Conservation (phyloP, 2,329 filamentous ascomycete genomes). For the Colletotrichum truncatum region DNA sequence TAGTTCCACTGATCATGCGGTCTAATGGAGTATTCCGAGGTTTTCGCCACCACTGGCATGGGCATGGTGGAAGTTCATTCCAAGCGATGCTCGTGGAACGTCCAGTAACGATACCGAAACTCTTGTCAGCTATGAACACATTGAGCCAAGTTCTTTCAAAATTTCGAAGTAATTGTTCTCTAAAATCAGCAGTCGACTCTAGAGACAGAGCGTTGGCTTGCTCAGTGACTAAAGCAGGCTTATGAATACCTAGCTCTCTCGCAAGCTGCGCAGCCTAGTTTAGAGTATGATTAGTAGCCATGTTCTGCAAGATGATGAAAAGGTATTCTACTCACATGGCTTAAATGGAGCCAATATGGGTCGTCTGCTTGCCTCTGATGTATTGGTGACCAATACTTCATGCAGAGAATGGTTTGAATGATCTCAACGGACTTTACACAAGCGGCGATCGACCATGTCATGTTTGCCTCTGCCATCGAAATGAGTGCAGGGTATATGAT, state of each 20-base stretch:
- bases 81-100: constrained; percentile 23
- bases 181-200: constrained; percentile 15
- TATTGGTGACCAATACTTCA: constrained; percentile 37
- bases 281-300: too few relatives aligned
- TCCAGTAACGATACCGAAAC: constrained; percentile 29
- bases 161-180: constrained; percentile 18
- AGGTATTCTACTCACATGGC: constrained; percentile 28
- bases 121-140: constrained; percentile 29
- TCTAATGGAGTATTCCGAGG: constrained; percentile 32
- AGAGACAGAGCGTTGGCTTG: constrained; percentile 29
- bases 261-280: constrained; percentile 34
- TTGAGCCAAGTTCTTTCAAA: constrained; percentile 29
- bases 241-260: constrained; percentile 35
- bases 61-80: constrained; percentile 22
- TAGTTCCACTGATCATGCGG: constrained; percentile 35
- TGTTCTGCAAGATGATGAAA: background rate
- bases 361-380: constrained; percentile 33
- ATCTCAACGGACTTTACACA: constrained; percentile 37
- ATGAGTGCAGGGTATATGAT: constrained; percentile 34
- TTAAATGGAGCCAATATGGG: constrained; percentile 36
- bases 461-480: constrained; percentile 35
- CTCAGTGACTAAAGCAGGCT: constrained; percentile 29
- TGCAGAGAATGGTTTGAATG: constrained; percentile 35
- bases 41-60: constrained; percentile 29
- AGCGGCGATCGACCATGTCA: constrained; percentile 37